Base-by-base conservation (phyloP, 345 rosid genomes). In the Stellera chamaejasme region DNA sequence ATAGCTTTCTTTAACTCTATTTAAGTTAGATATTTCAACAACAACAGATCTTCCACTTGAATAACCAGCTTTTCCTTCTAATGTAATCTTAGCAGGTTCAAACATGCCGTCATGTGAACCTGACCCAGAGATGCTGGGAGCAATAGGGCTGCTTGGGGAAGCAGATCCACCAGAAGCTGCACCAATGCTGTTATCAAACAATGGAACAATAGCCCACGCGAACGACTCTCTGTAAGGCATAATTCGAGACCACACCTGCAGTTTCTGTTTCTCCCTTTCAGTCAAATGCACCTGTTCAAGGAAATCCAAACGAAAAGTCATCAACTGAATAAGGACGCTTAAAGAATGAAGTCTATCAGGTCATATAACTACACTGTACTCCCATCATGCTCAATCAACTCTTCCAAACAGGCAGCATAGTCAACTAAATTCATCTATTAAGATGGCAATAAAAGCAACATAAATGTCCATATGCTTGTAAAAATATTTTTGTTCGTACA, bases 101-200 rank as follows among this genome's bases (percentile, higher is more conserved):
- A 77, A 77, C 27, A 62, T 79, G 50, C 84, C 87, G 27, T 93
- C 96, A 52, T 87, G 96, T 56, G 91, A 81, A 78, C 80, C 81
- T 62, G 97, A 82, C 47, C 88, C 91, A 63, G 94, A 86, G 75
- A 84, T 72, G 68, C 94, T 84, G 60, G 87, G 75, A 67, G 96
- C 82, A 66, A 93, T 96, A 57, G 97, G 97, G 71, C 97, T 93
- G 72, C 99, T 89, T 52, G 97, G 99, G 55, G 99, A 93, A 78
- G 94, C 82, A 72, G 94, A 73, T 46, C 91, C 99, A 60, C 84
- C 90, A 58, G 82, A 77, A 67, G 85, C 78, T 54, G 81, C 76
- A 69, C 79, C 82, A 59, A 77, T 70, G 75, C 63, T 86, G 75
- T 79, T 92, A 72, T 93, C 99, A 80, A 93, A 89, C 65, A 93